phyloP scores from a whole-genome alignment of 768 basidiomycete genomes.

The Xerocomus brunneocitrinus region DNA sequence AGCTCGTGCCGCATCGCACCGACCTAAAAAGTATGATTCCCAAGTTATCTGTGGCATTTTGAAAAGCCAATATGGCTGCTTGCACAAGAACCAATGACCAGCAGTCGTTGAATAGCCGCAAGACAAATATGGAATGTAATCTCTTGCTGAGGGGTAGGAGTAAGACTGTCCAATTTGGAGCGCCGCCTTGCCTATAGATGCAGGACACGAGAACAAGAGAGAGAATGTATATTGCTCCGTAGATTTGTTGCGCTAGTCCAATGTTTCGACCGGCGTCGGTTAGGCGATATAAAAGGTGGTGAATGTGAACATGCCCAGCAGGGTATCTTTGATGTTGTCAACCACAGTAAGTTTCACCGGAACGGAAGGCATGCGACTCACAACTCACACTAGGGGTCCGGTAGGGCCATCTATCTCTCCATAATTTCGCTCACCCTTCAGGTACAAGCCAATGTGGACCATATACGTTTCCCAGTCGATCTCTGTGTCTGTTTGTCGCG shows the following conservation, averaged over 20 bases:
- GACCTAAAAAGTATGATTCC: conserved; percentile 75
- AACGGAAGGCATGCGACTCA: neutral
- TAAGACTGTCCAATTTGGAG: conserved; percentile 70
- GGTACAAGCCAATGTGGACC: conserved; percentile 74
- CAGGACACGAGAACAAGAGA: conserved; percentile 61
- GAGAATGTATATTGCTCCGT: conserved; percentile 65
- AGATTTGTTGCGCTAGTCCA: conserved; percentile 69
- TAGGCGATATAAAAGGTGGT: conserved; percentile 61
- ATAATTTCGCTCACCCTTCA: conserved; percentile 83
- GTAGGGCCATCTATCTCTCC: conserved; percentile 80
- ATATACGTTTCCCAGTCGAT: conserved; percentile 99
- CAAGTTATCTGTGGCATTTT: conserved; percentile 51
- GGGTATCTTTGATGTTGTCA: conserved; percentile 66
- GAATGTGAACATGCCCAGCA: conserved; percentile 86
- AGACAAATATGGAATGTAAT: conserved; percentile 86
- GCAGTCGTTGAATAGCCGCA: conserved; percentile 94
- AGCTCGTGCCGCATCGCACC: conserved; percentile 15
- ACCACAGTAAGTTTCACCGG: neutral
- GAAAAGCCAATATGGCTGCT: conserved; percentile 62
- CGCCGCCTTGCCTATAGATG: conserved; percentile 59
- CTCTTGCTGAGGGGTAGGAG: conserved; percentile 86
- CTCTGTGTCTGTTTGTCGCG: conserved; percentile 72
- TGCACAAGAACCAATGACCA: conserved; percentile 72
- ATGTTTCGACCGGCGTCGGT: conserved; percentile 61
- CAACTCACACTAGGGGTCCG: conserved; percentile 81